Conservation (phyloP, 495 filamentous ascomycete species). For the Lichenothelia convexa region DNA sequence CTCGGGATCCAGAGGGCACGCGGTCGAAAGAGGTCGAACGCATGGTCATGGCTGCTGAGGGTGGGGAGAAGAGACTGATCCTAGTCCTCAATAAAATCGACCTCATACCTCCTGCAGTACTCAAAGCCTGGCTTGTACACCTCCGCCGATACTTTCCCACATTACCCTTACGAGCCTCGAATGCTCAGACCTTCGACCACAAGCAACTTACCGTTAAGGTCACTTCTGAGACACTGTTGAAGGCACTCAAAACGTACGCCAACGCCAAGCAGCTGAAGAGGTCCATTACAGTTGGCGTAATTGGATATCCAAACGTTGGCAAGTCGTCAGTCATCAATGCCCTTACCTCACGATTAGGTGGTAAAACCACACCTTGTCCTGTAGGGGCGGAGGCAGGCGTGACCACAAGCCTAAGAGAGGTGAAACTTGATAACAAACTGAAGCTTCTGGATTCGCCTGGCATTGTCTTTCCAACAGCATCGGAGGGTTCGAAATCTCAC, state of each 20-base stretch:
- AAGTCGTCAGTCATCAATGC: slow-evolving; percentile 97
- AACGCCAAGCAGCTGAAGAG: slow-evolving; percentile 69
- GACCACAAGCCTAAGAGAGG: slow-evolving; percentile 69
- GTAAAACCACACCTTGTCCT: slow-evolving; percentile 53
- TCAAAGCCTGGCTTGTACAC: slow-evolving; percentile 53
- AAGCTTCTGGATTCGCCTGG: slow-evolving; percentile 91
- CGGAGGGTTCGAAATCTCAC: slow-evolving; percentile 32
- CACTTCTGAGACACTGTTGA: slow-evolving; percentile 75
- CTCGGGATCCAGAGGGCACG: slow-evolving; percentile 80
- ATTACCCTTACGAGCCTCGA: slow-evolving; percentile 77
- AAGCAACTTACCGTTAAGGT: slow-evolving; percentile 70
- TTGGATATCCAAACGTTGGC: slow-evolving; percentile 94
- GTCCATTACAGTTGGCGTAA: slow-evolving; percentile 77
- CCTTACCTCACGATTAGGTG: slow-evolving; percentile 62
- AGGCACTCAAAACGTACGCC: slow-evolving; percentile 80
- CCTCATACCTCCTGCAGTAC: slow-evolving; percentile 60
- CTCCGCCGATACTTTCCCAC: slow-evolving; percentile 86
- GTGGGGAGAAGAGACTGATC: slow-evolving; percentile 72
- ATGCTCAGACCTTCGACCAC: slow-evolving; percentile 85
- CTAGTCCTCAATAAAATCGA: slow-evolving; percentile 97
- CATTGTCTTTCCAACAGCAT: slow-evolving; percentile 67
- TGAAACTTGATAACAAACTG: slow-evolving; percentile 89
- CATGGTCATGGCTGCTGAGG: slow-evolving; percentile 68
- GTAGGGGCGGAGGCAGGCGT: slow-evolving; percentile 86
- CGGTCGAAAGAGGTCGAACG: slow-evolving; percentile 74